Conservation (phyloP, 305 asterid genomes). For the Fraxinus sp. region DNA sequence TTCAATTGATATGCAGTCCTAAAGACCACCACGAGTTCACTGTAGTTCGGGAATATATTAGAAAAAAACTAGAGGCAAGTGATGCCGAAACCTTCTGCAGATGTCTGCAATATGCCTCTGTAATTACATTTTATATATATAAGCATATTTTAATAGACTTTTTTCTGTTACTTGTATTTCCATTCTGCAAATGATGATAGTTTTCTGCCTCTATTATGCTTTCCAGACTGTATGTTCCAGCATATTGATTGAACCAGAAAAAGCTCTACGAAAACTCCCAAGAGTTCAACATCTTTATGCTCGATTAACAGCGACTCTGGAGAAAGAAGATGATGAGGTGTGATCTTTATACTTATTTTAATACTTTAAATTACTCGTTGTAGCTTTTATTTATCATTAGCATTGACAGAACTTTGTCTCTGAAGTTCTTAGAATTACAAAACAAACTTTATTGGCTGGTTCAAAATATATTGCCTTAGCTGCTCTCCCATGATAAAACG, state of each 20-base stretch:
- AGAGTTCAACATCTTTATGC: constrained; percentile 95
- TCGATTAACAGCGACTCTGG: constrained; percentile 60
- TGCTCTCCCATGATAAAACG: neutral
- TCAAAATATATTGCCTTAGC: constrained; percentile 2
- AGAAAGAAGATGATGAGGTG: constrained; percentile 86
- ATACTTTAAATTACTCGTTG: neutral
- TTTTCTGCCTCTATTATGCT: constrained; percentile 9
- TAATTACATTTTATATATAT: neutral
- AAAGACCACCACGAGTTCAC: constrained; percentile 91
- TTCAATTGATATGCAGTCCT: constrained; percentile 43
- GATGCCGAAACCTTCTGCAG: constrained; percentile 11
- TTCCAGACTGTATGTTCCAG: constrained; percentile 64
- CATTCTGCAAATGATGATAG: neutral
- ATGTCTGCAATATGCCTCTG: constrained; percentile 1
- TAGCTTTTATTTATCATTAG: neutral
- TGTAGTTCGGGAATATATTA: constrained; percentile 80
- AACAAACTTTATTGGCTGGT: neutral
- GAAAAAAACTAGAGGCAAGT: constrained; percentile 73
- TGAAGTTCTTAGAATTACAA: neutral
- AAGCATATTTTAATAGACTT: neutral
- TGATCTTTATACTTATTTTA: constrained; percentile 4
- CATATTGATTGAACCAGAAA: constrained; percentile 66
- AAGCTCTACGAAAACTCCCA: constrained; percentile 75
- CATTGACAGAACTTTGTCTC: neutral
- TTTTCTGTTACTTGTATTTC: neutral